These are phyloP conservation scores for Ogataea hybrid DNA, from an alignment of 1,139 yeast genomes.

Conservation along the genomic window DNA sequence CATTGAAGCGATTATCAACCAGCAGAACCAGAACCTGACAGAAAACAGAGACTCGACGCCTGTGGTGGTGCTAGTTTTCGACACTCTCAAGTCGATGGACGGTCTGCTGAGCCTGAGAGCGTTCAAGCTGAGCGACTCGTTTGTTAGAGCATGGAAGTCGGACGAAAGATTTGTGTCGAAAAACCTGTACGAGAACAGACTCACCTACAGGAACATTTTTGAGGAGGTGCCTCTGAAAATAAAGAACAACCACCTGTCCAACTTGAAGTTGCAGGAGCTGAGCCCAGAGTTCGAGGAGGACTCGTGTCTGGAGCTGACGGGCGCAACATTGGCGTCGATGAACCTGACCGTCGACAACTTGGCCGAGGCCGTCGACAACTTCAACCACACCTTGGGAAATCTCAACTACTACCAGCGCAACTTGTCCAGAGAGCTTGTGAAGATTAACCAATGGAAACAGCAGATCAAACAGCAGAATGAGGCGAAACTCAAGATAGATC, in stretches of 20 bases:
- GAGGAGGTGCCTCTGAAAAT: constrained; percentile 70
- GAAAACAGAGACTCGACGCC: constrained; percentile 45
- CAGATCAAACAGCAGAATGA: constrained; percentile 68
- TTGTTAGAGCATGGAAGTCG: constrained; percentile 45
- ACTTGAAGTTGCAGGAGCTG: constrained; percentile 30
- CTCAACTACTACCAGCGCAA: constrained; percentile 83
- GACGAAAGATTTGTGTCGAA: constrained; percentile 67
- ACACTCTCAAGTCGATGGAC: constrained; percentile 65
- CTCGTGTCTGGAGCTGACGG: constrained; percentile 37
- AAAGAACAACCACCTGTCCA: constrained; percentile 55
- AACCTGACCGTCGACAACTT: constrained; percentile 57
- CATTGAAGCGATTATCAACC: constrained; percentile 60
- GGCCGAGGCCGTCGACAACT: constrained; percentile 54
- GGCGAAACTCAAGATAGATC: constrained; percentile 49
- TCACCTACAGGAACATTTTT: constrained; percentile 67
- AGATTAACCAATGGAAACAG: constrained; percentile 74
- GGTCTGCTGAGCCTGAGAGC: constrained; percentile 63
- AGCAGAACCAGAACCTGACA: constrained; percentile 50
- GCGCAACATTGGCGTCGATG: constrained; percentile 35
- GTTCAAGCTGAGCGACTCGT: constrained; percentile 63
- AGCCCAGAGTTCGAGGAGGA: constrained; percentile 19
- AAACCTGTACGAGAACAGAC: constrained; percentile 56
- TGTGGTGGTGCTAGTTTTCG: constrained; percentile 64
- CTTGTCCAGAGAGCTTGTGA: constrained; percentile 65
- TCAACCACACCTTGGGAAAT: constrained; percentile 78